Percentiles rank a stretch among this genome's conserved stretches.
Evolutionary conservation across 2,329 filamentous ascomycete species (phyloP).

Genomic region (Colletotrichum theobromicola): DNA sequence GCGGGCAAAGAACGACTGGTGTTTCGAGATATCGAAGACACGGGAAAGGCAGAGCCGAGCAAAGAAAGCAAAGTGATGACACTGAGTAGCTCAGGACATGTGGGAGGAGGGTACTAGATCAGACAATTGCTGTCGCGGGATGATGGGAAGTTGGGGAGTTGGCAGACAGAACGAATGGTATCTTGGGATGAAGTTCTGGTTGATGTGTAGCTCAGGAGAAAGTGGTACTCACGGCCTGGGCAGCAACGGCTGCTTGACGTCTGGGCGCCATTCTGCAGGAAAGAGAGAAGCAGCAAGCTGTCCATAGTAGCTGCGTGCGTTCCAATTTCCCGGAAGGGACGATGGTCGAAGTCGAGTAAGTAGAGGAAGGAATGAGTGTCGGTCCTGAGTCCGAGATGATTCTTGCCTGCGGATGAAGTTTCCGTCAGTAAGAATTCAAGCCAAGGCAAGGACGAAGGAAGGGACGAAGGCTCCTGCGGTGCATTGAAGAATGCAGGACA

Average conservation of each 20-base stretch:
- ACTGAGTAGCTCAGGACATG: background rate
- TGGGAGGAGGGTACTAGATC: background rate
- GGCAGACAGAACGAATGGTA: constrained; percentile 5
- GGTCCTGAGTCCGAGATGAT: background rate
- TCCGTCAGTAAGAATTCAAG: background rate
- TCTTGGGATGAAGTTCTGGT: background rate
- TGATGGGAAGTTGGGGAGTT: background rate
- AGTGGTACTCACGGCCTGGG: constrained; percentile 7
- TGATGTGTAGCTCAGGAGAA: background rate
- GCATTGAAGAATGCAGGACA: background rate
- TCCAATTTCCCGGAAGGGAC: background rate
- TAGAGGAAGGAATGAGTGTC: background rate
- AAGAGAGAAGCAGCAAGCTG: background rate
- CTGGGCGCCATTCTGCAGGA: constrained; percentile 11
- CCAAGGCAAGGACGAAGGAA: background rate
- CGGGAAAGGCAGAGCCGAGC: background rate
- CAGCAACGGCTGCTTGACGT: constrained; percentile 18
- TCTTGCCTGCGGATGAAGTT: background rate
- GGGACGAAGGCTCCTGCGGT: background rate
- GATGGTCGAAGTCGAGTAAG: background rate
- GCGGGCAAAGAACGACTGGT: constrained; percentile 8
- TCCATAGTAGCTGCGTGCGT: constrained; percentile 16
- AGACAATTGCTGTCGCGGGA: background rate
- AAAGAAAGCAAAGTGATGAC: constrained; percentile 13
- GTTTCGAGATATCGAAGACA: background rate